Evolutionary conservation across 1,284 basidiomycete species (phyloP), one percentile per base, ranked within the genome.

Genomic region (Kalmanozyma brasiliensis): DNA sequence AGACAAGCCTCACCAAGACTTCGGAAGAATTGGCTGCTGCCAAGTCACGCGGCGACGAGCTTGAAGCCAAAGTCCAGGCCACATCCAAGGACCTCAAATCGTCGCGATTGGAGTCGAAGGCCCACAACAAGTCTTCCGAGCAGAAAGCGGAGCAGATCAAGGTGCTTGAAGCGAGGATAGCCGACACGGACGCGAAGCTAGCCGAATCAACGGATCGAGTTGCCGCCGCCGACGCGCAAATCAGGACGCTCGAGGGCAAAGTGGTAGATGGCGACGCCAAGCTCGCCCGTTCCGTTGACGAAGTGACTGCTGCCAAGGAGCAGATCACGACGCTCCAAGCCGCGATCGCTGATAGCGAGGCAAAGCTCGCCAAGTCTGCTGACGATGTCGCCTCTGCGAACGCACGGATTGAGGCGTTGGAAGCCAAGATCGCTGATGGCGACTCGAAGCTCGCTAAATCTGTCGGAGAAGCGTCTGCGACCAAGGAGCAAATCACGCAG

Each of bases 91-190:
- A 57, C 17, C 46, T 67, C 20, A 41, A 52, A 26, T 43, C 49
- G 17, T 46, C 49, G 8, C 22, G 36, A 23, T 24, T 41, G 29
- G 63, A 58, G 19, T 42, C 56, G 8, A 24, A 48, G 34, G 40
- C 38, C 9, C 45, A 51, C 40, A 52, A 40, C 17, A 42, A 49
- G 16, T 59, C 62, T 8, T 47, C 51, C 16, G 51, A 53, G 40
- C 47, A 59, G 47, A 51, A 32, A n/a, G 34, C 51, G 8, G 29
- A 30, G 24, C 44, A 53, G 43, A 51, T 65, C 47, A 58, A 58
- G 29, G 20, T 17, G 35, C 46, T 64, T 11, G 49, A 64, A 22
- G 51, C 32, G 13, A 49, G 53, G 37, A n/a, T 56, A 30, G 40
- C 23, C 17, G 52, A 66, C 5, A 36, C 35, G 6, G 45, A 60